Evolutionary conservation across 768 basidiomycete species (phyloP), one percentile per base, ranked within the genome.

Genomic region (Scleroderma citrinum): DNA sequence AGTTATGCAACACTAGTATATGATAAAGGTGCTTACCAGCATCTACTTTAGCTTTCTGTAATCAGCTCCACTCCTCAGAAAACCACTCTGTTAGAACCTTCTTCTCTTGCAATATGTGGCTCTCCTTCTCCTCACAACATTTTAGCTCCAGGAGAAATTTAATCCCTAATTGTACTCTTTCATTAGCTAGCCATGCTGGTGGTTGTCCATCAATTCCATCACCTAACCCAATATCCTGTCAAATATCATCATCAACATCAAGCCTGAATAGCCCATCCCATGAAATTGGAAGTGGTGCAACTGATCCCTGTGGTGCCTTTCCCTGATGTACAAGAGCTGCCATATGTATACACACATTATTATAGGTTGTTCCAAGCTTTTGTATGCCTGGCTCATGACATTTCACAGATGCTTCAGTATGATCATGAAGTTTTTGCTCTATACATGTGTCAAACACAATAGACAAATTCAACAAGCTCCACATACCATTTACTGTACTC

Each of bases 221-320:
- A 34, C 52, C 56, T 17, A 71, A 53, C 1, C 66, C 66, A 38
- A 59, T 17, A 46, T 69, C 63, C 43, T 68, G 59, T 67, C 70
- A 72, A 16, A 71, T 68, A 16, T 56, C 52, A 51, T 69, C 66
- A 57, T 70, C 68, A 23, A 72, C 65, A 56, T 71, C 68, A 0
- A 72, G 55, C 1, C 49, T 46, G 37, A 62, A 72, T 3, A 72
- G 39, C 1, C 55, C 52, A 11, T 57, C 45, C 10, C 23, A 23
- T 1, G 55, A 48, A 30, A 71, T 66, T 7, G 42, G 43, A 5
- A 45, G 36, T 13, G 68, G 70, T 0, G 50, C 43, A 10, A 58
- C 12, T 12, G 63, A 60, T 24, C 56, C 50, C 3, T 20, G 30
- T 1, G 67, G 66, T 7, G 66, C 66, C 35, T 53, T 50, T 14